phyloP scores from a whole-genome alignment of 2,329 filamentous ascomycete genomes.

The Fusarium sublunatum region DNA sequence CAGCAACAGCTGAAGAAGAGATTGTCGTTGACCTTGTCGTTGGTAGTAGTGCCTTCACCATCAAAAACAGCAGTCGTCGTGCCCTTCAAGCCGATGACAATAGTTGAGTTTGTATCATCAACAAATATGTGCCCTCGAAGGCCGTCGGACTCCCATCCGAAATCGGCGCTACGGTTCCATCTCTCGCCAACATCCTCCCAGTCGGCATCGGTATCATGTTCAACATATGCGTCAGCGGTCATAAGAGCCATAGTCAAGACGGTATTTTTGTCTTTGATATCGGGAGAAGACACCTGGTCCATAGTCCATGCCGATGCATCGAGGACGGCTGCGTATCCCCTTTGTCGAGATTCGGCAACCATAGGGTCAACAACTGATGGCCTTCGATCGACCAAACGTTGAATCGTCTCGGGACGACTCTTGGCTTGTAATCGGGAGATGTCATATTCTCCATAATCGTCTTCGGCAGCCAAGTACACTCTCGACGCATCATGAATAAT shows the following conservation, averaged over 20 bases:
- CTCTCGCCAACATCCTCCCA: constrained; percentile 84
- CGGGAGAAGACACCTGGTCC: constrained; percentile 81
- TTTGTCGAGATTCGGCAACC: constrained; percentile 76
- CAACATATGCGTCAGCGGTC: constrained; percentile 89
- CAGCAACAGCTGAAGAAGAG: constrained; percentile 98
- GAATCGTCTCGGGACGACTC: constrained; percentile 75
- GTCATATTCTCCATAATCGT: constrained; percentile 63
- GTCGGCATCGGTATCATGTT: constrained; percentile 75
- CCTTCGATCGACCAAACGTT: constrained; percentile 83
- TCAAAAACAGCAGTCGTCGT: constrained; percentile 92
- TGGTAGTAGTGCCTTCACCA: constrained; percentile 95
- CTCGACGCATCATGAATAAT: constrained; percentile 64
- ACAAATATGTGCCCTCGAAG: constrained; percentile 92
- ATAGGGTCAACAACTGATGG: constrained; percentile 82
- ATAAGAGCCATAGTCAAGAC: constrained; percentile 87
- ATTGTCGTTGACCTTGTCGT: constrained; percentile 98
- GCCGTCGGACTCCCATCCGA: constrained; percentile 92
- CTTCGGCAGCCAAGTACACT: constrained; percentile 72
- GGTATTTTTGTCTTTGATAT: constrained; percentile 86
- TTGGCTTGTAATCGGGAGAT: constrained; percentile 68
- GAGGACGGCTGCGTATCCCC: constrained; percentile 74
- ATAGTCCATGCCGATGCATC: constrained; percentile 82
- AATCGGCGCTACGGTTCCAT: constrained; percentile 88
- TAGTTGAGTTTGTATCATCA: constrained; percentile 84
- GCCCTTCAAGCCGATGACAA: constrained; percentile 93